Conservation (phyloP, 805 yeast genomes). For the Blastobotrys chiropterorum region DNA sequence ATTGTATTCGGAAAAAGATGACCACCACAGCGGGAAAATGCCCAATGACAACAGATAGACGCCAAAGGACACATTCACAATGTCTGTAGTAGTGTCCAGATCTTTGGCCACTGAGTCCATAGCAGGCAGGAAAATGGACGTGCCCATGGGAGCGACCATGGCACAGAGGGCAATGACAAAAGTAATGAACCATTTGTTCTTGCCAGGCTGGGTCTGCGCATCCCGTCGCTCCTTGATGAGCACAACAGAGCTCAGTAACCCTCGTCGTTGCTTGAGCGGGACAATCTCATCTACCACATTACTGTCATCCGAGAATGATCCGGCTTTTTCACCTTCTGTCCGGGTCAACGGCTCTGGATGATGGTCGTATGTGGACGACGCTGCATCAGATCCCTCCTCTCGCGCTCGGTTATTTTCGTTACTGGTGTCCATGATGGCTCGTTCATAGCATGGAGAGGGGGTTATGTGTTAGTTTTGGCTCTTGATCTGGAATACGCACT, state of each 20-base stretch:
- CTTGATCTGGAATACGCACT: too few species aligned
- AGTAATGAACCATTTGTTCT: slow-evolving; percentile 49
- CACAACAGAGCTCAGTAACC: slow-evolving; percentile 46
- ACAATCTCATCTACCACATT: not conserved
- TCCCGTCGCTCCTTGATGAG: slow-evolving; percentile 65
- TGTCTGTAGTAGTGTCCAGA: slow-evolving; percentile 49
- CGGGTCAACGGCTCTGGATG: not conserved
- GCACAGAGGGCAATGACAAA: slow-evolving; percentile 67
- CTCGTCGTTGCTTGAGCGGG: slow-evolving; percentile 42
- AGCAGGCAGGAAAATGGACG: slow-evolving; percentile 77
- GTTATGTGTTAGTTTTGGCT: too few species aligned
- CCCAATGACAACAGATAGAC: slow-evolving; percentile 69
- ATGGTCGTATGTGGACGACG: not conserved
- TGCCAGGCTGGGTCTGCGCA: slow-evolving; percentile 54
- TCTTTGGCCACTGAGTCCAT: slow-evolving; percentile 51
- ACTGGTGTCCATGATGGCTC: not conserved
- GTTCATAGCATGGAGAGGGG: too few species aligned
- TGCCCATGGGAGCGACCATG: slow-evolving; percentile 83
- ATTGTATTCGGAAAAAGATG: slow-evolving; percentile 63
- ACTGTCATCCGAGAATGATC: not conserved
- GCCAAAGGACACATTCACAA: slow-evolving; percentile 76
- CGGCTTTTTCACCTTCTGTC: not conserved
- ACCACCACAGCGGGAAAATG: slow-evolving; percentile 85
- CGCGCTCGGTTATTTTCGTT: not conserved
- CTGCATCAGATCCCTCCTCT: not conserved